phyloP scores from a whole-genome alignment of 2,329 filamentous ascomycete genomes.

The Teratosphaeria nubilosa region DNA sequence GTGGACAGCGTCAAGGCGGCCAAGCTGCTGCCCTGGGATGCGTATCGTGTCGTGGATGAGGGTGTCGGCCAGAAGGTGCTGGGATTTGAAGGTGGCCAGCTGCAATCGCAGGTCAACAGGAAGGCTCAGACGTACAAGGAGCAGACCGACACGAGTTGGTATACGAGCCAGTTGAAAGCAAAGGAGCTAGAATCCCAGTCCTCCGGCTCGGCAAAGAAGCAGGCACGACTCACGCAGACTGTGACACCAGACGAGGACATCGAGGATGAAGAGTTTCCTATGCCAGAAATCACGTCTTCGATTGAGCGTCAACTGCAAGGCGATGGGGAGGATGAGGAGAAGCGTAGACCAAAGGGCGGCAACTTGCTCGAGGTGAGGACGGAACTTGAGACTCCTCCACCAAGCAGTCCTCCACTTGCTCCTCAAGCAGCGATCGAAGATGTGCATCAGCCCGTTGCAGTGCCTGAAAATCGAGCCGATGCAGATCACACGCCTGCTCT shows the following conservation, averaged over 20 bases:
- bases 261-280: slow-evolving; percentile 20
- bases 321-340: background rate
- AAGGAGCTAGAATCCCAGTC: background rate
- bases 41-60: slow-evolving; percentile 76
- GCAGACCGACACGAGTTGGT: slow-evolving; percentile 75
- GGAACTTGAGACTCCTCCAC: background rate
- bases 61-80: slow-evolving; percentile 73
- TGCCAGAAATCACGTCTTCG: slow-evolving; percentile 25
- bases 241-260: slow-evolving; percentile 23
- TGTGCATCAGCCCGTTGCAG: background rate
- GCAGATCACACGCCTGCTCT: slow-evolving; percentile 1
- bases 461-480: background rate
- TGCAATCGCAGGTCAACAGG: slow-evolving; percentile 56
- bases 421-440: background rate
- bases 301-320: slow-evolving; percentile 20
- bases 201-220: slow-evolving; percentile 1
- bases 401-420: background rate
- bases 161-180: slow-evolving; percentile 55
- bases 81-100: slow-evolving; percentile 49
- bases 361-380: background rate
- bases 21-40: slow-evolving; percentile 72
- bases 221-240: slow-evolving; percentile 17
- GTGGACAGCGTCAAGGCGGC: slow-evolving; percentile 79
- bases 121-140: slow-evolving; percentile 61
- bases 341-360: background rate